Conservation (phyloP, 2,329 filamentous ascomycete species). For the Aureobasidium sp. region DNA sequence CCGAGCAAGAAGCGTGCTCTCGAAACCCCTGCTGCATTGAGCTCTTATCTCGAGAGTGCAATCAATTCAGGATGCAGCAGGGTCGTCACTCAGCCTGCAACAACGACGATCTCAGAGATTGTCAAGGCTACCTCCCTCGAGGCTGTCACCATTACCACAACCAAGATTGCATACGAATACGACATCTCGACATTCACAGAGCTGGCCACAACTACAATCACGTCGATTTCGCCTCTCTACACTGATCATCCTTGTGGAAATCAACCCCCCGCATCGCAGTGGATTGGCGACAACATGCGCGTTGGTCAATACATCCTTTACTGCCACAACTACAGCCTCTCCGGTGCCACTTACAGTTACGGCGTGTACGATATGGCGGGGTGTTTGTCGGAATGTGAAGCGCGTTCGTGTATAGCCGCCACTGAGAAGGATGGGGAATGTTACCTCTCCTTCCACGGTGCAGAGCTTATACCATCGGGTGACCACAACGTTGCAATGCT, state of each 20-base stretch:
- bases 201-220: not conserved
- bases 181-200: not conserved
- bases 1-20: not conserved
- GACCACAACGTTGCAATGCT: too few species aligned
- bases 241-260: not conserved
- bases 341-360: too few species aligned
- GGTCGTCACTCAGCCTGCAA: not conserved
- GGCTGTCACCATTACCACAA: not conserved
- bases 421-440: too few species aligned
- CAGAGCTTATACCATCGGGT: too few species aligned
- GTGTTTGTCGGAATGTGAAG: too few species aligned
- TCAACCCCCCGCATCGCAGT: too few species aligned
- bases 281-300: too few species aligned
- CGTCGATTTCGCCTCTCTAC: not conserved
- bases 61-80: not conserved
- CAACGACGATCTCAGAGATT: not conserved
- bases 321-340: too few species aligned
- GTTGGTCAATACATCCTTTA: too few species aligned
- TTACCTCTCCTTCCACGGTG: too few species aligned
- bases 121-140: not conserved
- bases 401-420: too few species aligned
- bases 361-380: too few species aligned
- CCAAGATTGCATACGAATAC: not conserved
- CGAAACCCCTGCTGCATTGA: not conserved
- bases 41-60: not conserved